These are phyloP conservation scores for Phytophthora pinifolia DNA, from an alignment of 352 stramenopile genomes.

Conservation along the genomic window DNA sequence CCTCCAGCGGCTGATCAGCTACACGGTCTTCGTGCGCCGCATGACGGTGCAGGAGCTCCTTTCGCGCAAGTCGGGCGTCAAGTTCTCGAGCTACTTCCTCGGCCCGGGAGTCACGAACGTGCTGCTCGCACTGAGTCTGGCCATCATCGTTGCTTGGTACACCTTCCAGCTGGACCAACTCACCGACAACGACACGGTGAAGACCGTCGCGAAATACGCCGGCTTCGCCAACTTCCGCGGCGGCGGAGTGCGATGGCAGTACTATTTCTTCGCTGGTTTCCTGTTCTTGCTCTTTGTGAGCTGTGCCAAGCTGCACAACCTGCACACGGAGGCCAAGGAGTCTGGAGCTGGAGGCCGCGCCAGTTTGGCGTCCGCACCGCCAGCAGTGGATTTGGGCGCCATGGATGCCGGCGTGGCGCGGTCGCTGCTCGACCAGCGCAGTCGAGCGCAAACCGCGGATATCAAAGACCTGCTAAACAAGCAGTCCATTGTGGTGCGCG, in stretches of 20 bases:
- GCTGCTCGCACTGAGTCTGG: constrained; percentile 46
- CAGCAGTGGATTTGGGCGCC: constrained; percentile 29
- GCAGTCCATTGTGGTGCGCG: constrained; percentile 61
- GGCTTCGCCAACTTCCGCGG: constrained; percentile 62
- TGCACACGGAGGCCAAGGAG: constrained; percentile 37
- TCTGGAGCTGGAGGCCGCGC: too few relatives aligned
- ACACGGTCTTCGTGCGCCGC: constrained; percentile 64
- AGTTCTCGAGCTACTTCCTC: constrained; percentile 50
- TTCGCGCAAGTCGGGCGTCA: constrained; percentile 22
- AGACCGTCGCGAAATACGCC: constrained; percentile 49
- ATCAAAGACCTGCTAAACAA: constrained; percentile 57
- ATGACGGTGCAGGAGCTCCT: constrained; percentile 62
- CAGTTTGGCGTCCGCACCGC: too few relatives aligned
- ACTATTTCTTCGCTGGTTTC: constrained; percentile 65
- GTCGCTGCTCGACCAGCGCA: constrained; percentile 31
- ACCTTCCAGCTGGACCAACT: constrained; percentile 50
- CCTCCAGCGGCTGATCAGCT: constrained; percentile 56
- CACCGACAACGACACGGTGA: constrained; percentile 25
- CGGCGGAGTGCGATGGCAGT: constrained; percentile 47
- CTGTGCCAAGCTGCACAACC: constrained; percentile 64
- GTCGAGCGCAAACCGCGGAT: constrained; percentile 30
- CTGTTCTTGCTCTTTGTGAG: constrained; percentile 64
- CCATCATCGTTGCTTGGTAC: constrained; percentile 55
- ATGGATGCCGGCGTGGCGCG: constrained; percentile 31
- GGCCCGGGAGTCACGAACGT: constrained; percentile 37